Evolutionary conservation across 129 eudicot genomes (phyloP).

Genomic region (Oenanthe sinensis): DNA sequence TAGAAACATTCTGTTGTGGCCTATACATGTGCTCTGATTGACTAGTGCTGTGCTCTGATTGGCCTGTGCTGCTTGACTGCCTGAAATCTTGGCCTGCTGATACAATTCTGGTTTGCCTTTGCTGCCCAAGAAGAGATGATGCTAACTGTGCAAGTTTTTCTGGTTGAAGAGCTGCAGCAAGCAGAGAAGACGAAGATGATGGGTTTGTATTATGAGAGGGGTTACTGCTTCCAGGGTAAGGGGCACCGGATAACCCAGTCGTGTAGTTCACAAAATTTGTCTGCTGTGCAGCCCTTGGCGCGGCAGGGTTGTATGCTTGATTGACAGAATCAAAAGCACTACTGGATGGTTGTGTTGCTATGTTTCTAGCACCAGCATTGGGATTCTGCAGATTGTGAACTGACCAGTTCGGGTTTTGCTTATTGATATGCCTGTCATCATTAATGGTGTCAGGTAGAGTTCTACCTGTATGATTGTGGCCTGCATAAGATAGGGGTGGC

Average conservation of each 20-base stretch:
- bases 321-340: slow-evolving; percentile 17
- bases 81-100: slow-evolving; percentile 38
- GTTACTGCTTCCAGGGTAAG: slow-evolving; percentile 21
- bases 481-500: slow-evolving; percentile 21
- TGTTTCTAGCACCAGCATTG: slow-evolving; percentile 17
- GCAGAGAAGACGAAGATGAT: slow-evolving; percentile 24
- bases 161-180: slow-evolving; percentile 35
- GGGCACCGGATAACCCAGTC: slow-evolving; percentile 19
- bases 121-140: slow-evolving; percentile 58
- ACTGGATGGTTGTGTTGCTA: slow-evolving; percentile 26
- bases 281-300: slow-evolving; percentile 23
- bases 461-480: slow-evolving; percentile 22
- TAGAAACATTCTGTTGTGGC: slow-evolving; percentile 28
- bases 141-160: slow-evolving; percentile 69
- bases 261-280: slow-evolving; percentile 24
- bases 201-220: slow-evolving; percentile 6
- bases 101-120: slow-evolving; percentile 39
- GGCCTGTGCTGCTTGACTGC: slow-evolving; percentile 21
- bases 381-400: slow-evolving; percentile 30
- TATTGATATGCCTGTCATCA: slow-evolving; percentile 38
- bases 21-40: slow-evolving; percentile 29
- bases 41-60: slow-evolving; percentile 26
- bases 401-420: slow-evolving; percentile 27
- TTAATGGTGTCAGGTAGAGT: slow-evolving; percentile 17
- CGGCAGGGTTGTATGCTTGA: slow-evolving; percentile 28